phyloP scores from a whole-genome alignment of 1,284 basidiomycete species.

The Trichosporon inkin region DNA sequence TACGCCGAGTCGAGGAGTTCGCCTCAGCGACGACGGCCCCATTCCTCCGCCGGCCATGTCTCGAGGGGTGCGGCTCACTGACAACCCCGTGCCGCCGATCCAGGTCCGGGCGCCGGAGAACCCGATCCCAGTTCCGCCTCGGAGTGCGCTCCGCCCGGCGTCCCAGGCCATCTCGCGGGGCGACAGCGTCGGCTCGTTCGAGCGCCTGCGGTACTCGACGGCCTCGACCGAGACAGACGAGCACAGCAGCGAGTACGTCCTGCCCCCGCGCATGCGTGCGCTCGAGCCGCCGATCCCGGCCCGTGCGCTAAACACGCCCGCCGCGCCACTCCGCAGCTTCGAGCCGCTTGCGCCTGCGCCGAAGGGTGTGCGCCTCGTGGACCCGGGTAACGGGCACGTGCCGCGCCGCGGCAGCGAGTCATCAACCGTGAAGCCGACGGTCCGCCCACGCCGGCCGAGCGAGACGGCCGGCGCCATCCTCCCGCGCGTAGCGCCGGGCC shows the following conservation, averaged over 20 bases:
- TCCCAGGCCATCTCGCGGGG: neutral
- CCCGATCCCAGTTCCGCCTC: neutral
- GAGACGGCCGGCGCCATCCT: neutral
- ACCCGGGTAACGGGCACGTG: constrained; percentile 2
- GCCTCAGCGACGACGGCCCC: constrained; percentile 2
- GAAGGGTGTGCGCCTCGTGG: constrained; percentile 2
- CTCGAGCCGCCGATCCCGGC: neutral
- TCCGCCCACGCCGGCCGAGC: neutral
- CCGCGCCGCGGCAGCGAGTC: constrained; percentile 3
- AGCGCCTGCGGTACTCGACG: constrained; percentile 3
- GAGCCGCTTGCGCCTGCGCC: neutral
- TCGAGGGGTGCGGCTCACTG: neutral
- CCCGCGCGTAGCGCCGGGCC: neutral
- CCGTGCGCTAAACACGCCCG: neutral
- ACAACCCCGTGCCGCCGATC: constrained; percentile 1
- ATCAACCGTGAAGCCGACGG: neutral
- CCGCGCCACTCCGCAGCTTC: neutral
- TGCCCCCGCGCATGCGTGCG: constrained; percentile 1
- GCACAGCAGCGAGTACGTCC: constrained; percentile 3
- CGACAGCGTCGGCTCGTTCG: constrained; percentile 4
- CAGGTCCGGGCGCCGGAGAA: neutral
- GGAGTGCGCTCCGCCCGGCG: neutral
- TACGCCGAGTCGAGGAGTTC: neutral
- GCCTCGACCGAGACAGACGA: constrained; percentile 4
- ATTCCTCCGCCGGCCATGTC: neutral